These are phyloP conservation scores for Solanum stenotomum DNA, from an alignment of 257 asterid species.

Conservation along the genomic window DNA sequence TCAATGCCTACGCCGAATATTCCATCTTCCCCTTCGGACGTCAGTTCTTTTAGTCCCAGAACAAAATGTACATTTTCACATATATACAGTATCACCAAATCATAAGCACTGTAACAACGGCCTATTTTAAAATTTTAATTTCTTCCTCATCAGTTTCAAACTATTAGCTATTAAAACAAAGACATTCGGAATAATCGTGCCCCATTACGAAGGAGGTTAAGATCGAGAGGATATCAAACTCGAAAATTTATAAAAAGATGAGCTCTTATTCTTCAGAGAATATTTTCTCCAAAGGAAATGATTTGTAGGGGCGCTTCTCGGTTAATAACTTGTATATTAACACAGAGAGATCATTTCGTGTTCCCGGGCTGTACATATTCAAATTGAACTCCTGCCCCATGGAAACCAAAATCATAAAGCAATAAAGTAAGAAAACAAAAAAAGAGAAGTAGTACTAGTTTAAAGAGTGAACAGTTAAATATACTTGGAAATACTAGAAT, in stretches of 20 bases:
- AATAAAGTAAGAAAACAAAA: neutral
- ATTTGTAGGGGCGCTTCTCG: neutral
- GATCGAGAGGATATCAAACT: neutral
- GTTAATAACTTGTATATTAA: neutral
- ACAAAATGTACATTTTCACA: neutral
- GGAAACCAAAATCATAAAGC: neutral
- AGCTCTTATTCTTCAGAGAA: neutral
- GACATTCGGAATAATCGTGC: neutral
- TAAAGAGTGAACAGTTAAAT: neutral
- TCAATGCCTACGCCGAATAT: neutral
- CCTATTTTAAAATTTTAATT: neutral
- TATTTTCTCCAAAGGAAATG: neutral
- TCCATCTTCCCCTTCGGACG: neutral
- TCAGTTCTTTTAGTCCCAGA: neutral
- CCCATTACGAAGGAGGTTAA: neutral
- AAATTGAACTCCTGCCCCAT: neutral
- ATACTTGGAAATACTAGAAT: neutral
- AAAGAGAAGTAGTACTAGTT: neutral
- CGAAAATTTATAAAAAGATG: neutral
- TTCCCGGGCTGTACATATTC: slow-evolving; percentile 9
- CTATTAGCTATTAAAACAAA: neutral
- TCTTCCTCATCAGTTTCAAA: neutral
- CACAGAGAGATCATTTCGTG: neutral
- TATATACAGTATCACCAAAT: neutral
- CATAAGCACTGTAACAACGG: neutral